Conservation (phyloP, 1,284 basidiomycete genomes). For the Ganoderma lingzhi region DNA sequence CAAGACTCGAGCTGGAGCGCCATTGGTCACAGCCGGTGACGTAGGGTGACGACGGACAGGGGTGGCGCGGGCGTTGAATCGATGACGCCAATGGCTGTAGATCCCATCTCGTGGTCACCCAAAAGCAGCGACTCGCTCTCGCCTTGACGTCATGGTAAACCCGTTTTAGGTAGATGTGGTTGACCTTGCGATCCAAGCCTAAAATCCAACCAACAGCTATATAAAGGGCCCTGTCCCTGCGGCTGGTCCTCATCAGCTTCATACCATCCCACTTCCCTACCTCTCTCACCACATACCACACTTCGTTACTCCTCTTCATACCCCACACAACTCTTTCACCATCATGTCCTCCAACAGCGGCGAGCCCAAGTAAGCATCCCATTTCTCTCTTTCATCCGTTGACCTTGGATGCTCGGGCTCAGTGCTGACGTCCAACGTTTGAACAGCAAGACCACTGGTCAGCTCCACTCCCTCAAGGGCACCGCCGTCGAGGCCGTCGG, state of each 20-base stretch:
- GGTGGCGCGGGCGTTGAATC: background rate
- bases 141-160: conserved; percentile 7
- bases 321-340: conserved; percentile 5
- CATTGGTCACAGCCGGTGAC: conserved; percentile 10
- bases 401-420: background rate
- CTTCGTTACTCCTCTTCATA: background rate
- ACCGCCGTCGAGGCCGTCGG: conserved; percentile 65
- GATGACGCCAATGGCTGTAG: conserved; percentile 11
- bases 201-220: background rate
- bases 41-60: background rate
- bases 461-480: conserved; percentile 70
- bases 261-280: background rate
- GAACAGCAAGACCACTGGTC: conserved; percentile 67
- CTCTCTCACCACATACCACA: background rate
- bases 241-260: background rate
- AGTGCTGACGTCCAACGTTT: background rate
- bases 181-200: conserved; percentile 4
- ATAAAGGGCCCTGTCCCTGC: background rate
- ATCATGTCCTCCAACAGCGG: conserved; percentile 31
- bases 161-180: background rate
- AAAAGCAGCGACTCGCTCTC: background rate
- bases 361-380: conserved; percentile 32
- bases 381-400: background rate
- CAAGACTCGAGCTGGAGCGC: background rate
- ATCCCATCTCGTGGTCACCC: conserved; percentile 7